Evolutionary conservation across 257 asterid genomes (phyloP), one percentile per base, ranked within the genome.

Genomic region (Striga asiatica): DNA sequence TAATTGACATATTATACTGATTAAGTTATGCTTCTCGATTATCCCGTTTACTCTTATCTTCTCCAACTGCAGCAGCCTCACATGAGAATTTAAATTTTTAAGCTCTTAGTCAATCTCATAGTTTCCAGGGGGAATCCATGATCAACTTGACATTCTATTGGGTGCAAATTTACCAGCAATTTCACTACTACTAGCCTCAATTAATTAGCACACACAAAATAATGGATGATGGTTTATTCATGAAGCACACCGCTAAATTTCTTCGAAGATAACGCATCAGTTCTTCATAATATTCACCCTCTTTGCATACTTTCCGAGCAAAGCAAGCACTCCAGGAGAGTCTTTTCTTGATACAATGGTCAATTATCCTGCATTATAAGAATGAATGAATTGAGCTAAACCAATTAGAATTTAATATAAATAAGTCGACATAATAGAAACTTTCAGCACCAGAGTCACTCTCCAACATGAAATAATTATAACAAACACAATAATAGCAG

Each of bases 261-360:
- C 76, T 76, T 63, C 99, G 81, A 23, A 92, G 80, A 70, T 92
- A 92, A 58, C 94, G 95, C 95, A 88, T 82, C 99, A 88, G 78
- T 29, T 85, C 97, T 71, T 92, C 99, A 63, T 92, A 92, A 78
- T 88, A 92, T 81, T 92, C 99, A 43, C 78, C 77, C 76, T 92
- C 99, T 74, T 84, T 92, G 80, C 93, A 82, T 69, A 92, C 81
- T 84, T 80, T 92, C 27, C 85, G 89, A 74, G 82, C 97, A 82
- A 92, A 92, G 76, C 82, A 78, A 64, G 64, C 50, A 64, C 61
- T 88, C 99, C 97, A 92, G 22, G 34, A 64, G 63, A 88, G 91
- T 56, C 99, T 78, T 74, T 88, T 92, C 80, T 83, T 92, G 71
- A 88, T 77, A 76, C 97, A 84, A 70, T 84, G 89, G 37, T 92